A percentile compares a stretch with the other conserved stretches of the same genome.
Evolutionary conservation across 2,329 filamentous ascomycete genomes (phyloP).

Genomic region (Metarhizium brunneum): DNA sequence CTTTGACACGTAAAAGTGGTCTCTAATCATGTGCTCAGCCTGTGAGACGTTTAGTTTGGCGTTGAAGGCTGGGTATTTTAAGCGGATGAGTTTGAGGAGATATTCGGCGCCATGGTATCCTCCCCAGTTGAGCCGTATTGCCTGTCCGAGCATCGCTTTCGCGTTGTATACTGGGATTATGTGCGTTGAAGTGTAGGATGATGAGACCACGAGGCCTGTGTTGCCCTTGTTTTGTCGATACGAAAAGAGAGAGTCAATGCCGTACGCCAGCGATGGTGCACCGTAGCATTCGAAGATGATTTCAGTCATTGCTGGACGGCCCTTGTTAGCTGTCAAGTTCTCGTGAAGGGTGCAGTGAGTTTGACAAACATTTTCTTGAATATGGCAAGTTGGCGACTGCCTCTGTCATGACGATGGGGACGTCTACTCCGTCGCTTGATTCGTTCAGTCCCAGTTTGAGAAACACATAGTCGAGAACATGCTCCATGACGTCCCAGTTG

Average conservation of each 20-base stretch:
- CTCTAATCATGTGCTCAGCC: constrained; percentile 75
- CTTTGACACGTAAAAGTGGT: constrained; percentile 82
- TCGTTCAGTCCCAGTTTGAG: constrained; percentile 84
- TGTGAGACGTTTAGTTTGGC: constrained; percentile 80
- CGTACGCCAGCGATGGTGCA: constrained; percentile 82
- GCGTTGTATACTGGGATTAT: constrained; percentile 86
- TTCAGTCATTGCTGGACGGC: constrained; percentile 75
- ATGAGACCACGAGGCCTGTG: constrained; percentile 82
- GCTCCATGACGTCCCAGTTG: constrained; percentile 98
- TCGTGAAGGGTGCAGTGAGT: not conserved
- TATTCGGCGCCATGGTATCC: constrained; percentile 86
- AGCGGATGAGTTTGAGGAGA: constrained; percentile 73
- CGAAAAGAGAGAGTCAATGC: constrained; percentile 93
- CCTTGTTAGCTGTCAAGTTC: constrained; percentile 10
- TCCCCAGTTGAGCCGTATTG: constrained; percentile 89
- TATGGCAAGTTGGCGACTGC: constrained; percentile 87
- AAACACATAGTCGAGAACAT: constrained; percentile 88
- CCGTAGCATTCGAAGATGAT: constrained; percentile 95
- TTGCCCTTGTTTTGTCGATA: constrained; percentile 85
- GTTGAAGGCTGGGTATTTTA: constrained; percentile 88
- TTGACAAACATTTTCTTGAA: constrained; percentile 66
- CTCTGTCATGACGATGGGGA: constrained; percentile 92
- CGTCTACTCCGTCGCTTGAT: constrained; percentile 60
- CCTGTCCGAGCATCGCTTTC: constrained; percentile 75
- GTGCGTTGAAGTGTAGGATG: constrained; percentile 89